Base-by-base conservation (phyloP, 306 rosid species). In the Cucumis hystrix region DNA sequence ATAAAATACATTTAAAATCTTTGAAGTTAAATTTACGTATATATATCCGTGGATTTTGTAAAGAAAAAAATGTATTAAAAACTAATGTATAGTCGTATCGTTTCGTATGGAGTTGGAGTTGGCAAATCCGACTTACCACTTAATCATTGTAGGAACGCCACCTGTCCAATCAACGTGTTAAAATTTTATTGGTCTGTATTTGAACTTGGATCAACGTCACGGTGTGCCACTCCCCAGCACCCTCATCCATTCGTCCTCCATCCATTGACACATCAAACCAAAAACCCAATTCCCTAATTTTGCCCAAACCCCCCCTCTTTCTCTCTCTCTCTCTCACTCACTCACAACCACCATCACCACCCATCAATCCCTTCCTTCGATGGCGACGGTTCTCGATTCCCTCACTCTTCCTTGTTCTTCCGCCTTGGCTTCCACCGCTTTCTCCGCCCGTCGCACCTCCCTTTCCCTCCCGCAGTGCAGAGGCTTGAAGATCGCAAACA, bases 321-420 rank as follows among this genome's bases (percentile, higher is more conserved):
- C 37, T 33, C 5, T 33, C 37, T 33, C 37, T 33, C 37, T 4
- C 37, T 4, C 37, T 33, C 37, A 2, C 37, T 33, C 23, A 37
- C 60, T 71, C 76, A 4, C 76, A 71, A 30, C 40, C 60, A 14
- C 39, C 21, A 4, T 47, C 4, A 80, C 84, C 83, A 80, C 84
- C 83, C 87, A 82, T 39, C 71, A 79, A 87, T 84, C 83, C 82
- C 84, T 87, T 80, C 73, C 89, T 79, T 55, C 85, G 20, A 95
- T 95, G 99, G 96, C 97, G 41, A 83, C 91, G 68, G 66, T 86
- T 25, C 88, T 90, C 78, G 87, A 90, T n/a, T 57, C 90, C 52
- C 62, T 89, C 79, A 35, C 87, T 76, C 82, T 88, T 17, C 86
- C 88, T 81, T 91, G 85, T 83, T 83, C 91, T 76, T 74, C 83